Conservation (phyloP, 129 eudicot genomes). For the Silybum marianum region DNA sequence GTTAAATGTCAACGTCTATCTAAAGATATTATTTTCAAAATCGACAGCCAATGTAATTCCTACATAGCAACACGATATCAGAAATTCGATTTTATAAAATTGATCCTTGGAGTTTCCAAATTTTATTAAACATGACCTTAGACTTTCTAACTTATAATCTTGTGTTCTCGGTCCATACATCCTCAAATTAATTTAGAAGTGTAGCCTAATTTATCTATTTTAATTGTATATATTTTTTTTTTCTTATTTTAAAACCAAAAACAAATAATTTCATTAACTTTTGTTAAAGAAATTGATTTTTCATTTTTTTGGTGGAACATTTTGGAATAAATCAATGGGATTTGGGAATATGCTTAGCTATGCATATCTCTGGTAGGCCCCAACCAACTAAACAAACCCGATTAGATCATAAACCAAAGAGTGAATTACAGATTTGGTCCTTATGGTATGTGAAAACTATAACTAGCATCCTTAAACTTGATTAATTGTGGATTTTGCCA, state of each 20-base stretch:
- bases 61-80: neutral
- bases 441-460: too few species aligned
- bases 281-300: neutral
- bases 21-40: constrained; percentile 12
- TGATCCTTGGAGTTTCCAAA: neutral
- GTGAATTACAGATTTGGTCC: too few species aligned
- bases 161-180: too few species aligned
- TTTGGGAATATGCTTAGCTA: neutral
- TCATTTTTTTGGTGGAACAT: too few species aligned
- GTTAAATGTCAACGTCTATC: constrained; percentile 2
- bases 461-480: too few species aligned
- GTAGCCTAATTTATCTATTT: too few species aligned
- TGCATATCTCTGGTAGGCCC: neutral
- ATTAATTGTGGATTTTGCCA: too few species aligned
- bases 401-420: neutral
- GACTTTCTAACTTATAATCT: too few species aligned
- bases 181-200: too few species aligned
- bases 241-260: neutral
- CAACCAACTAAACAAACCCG: neutral
- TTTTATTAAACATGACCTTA: too few species aligned
- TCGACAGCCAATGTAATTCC: neutral
- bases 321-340: neutral
- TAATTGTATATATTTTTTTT: neutral
- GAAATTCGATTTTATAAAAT: neutral
- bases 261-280: neutral